Conservation (phyloP, 2,329 filamentous ascomycete genomes). For the Myriosclerotinia curreyana region DNA sequence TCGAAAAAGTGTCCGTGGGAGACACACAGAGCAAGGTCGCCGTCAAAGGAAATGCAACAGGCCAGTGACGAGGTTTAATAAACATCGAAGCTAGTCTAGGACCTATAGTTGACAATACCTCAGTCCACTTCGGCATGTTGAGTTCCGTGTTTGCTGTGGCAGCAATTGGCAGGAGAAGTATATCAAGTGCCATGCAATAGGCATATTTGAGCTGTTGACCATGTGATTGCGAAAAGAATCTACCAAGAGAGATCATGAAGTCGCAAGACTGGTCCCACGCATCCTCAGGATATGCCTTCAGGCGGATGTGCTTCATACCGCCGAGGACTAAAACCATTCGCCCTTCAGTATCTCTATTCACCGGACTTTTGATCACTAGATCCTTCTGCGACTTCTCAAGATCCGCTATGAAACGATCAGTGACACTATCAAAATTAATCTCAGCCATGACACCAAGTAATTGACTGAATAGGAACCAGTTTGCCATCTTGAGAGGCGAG, state of each 20-base stretch:
- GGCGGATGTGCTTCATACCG: conserved; percentile 84
- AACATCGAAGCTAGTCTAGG: conserved; percentile 81
- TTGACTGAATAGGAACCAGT: conserved; percentile 93
- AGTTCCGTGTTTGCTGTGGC: conserved; percentile 76
- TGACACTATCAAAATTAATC: conserved; percentile 82
- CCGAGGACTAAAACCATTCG: conserved; percentile 84
- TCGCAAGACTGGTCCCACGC: conserved; percentile 85
- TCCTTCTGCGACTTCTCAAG: conserved; percentile 76
- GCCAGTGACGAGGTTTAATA: conserved; percentile 89
- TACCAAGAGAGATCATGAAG: conserved; percentile 77
- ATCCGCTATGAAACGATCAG: conserved; percentile 76
- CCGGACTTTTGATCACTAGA: conserved; percentile 65
- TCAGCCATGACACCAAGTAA: conserved; percentile 95
- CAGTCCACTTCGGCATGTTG: conserved; percentile 77
- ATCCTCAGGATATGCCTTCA: conserved; percentile 70
- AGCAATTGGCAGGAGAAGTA: conserved; percentile 81
- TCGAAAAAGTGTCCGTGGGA: conserved; percentile 74
- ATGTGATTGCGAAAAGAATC: conserved; percentile 79
- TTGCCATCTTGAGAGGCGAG: conserved; percentile 82
- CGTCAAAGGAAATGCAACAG: conserved; percentile 81
- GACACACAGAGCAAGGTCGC: conserved; percentile 86
- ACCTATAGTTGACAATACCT: conserved; percentile 76
- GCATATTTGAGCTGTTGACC: conserved; percentile 88
- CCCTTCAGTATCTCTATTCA: conserved; percentile 67
- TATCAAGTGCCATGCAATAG: conserved; percentile 89